Conservation (phyloP, 78 protist genomes). For the Dictyostelium purpureum region DNA sequence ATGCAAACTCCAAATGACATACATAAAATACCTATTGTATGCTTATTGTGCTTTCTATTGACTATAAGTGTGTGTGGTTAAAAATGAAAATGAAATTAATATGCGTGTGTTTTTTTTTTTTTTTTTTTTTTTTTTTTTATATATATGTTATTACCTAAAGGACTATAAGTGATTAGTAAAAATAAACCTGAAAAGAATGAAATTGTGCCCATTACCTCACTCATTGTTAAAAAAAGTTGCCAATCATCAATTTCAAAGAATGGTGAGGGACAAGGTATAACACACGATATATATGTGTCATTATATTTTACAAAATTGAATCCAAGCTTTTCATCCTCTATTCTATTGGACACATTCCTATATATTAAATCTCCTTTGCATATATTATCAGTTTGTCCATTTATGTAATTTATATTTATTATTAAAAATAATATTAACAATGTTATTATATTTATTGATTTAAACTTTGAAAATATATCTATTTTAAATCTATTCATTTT, state of each 20-base stretch:
- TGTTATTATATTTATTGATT: no score
- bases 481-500: no score
- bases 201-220: background rate
- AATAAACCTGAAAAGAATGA: background rate
- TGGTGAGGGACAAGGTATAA: conserved; percentile 25
- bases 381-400: background rate
- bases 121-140: no score
- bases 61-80: no score
- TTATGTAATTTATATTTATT: no score
- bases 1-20: background rate
- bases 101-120: no score
- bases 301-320: background rate
- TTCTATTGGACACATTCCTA: conserved; percentile 26
- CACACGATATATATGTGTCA: background rate
- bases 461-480: no score
- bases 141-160: no score
- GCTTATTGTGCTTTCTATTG: background rate
- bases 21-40: background rate
- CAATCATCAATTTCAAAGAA: background rate
- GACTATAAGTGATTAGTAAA: background rate
- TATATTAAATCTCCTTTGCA: background rate
- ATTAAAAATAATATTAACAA: no score
- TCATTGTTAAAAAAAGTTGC: background rate
- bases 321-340: conserved; percentile 15
- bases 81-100: no score